Conservation (phyloP, 208 protist genomes). For the Strigomonas oncopelti region DNA sequence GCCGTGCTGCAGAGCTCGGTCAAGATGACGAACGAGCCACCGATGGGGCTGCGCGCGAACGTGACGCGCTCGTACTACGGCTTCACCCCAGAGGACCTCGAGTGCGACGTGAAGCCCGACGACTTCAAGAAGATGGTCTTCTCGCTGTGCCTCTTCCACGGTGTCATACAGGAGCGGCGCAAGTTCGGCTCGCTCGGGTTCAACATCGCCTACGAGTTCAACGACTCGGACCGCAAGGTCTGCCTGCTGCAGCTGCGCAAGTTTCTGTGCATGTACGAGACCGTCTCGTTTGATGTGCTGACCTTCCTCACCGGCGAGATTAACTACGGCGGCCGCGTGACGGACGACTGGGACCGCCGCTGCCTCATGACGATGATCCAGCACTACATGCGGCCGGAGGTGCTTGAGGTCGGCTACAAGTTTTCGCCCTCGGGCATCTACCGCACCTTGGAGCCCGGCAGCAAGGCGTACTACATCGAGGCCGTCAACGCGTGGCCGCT, state of each 20-base stretch:
- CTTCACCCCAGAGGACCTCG: constrained; percentile 87
- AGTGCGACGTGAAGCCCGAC: constrained; percentile 70
- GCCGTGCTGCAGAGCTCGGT: constrained; percentile 96
- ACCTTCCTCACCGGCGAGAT: constrained; percentile 93
- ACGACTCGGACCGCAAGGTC: constrained; percentile 91
- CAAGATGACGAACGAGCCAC: constrained; percentile 99
- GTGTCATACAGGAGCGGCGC: constrained; percentile 91
- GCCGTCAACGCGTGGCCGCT: constrained; percentile 90
- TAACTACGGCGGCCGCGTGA: constrained; percentile 98
- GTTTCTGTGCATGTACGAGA: constrained; percentile 90
- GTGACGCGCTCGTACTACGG: constrained; percentile 92
- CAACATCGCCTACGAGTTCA: constrained; percentile 97
- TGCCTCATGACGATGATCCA: constrained; percentile 94
- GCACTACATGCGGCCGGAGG: constrained; percentile 83
- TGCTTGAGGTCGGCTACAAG: constrained; percentile 83
- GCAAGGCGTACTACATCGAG: constrained; percentile 81
- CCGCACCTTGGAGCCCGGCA: constrained; percentile 82
- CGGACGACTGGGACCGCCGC: constrained; percentile 95
- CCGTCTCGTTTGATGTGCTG: constrained; percentile 91
- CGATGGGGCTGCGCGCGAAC: constrained; percentile 95
- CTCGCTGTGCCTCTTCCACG: constrained; percentile 93
- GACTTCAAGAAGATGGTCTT: constrained; percentile 93
- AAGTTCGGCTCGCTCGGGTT: constrained; percentile 95
- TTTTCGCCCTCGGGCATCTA: constrained; percentile 91
- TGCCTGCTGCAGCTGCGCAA: constrained; percentile 89